A percentile compares a stretch with the other conserved stretches of the same genome.
These are phyloP conservation scores for Candida pini DNA, from an alignment of 805 yeast genomes.

Conservation along the genomic window DNA sequence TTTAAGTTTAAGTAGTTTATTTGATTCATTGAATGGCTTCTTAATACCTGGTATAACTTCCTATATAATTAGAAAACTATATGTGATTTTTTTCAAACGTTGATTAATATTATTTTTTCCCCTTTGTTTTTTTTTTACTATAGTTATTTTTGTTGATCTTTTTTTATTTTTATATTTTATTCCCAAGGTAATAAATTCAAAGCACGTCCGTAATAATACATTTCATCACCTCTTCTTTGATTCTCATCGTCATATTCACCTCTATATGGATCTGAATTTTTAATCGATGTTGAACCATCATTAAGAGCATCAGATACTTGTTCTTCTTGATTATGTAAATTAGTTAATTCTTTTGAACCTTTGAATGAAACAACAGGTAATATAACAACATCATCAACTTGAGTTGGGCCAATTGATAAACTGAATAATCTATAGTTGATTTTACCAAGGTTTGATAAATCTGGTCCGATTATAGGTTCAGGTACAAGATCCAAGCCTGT, in stretches of 20 bases:
- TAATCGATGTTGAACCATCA: slow-evolving; percentile 7
- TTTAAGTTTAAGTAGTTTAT: slow-evolving; percentile 17
- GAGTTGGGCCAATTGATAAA: slow-evolving; percentile 26
- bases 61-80: neutral
- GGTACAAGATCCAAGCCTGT: slow-evolving; percentile 13
- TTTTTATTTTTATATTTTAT: no score
- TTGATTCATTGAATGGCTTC: slow-evolving; percentile 24
- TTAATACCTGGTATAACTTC: slow-evolving; percentile 17
- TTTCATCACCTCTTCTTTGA: slow-evolving; percentile 20
- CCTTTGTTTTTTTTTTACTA: neutral
- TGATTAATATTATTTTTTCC: neutral
- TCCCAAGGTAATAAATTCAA: slow-evolving; percentile 14
- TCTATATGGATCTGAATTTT: slow-evolving; percentile 6
- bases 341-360: slow-evolving; percentile 16
- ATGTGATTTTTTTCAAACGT: neutral
- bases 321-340: slow-evolving; percentile 19
- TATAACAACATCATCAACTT: slow-evolving; percentile 24
- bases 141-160: neutral
- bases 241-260: slow-evolving; percentile 24
- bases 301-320: neutral
- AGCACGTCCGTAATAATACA: slow-evolving; percentile 23
- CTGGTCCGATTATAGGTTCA: slow-evolving; percentile 23
- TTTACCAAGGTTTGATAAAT: slow-evolving; percentile 7
- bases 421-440: slow-evolving; percentile 24
- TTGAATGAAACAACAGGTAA: slow-evolving; percentile 27